Conservation (phyloP, 768 basidiomycete genomes). For the Russula vinacea region DNA sequence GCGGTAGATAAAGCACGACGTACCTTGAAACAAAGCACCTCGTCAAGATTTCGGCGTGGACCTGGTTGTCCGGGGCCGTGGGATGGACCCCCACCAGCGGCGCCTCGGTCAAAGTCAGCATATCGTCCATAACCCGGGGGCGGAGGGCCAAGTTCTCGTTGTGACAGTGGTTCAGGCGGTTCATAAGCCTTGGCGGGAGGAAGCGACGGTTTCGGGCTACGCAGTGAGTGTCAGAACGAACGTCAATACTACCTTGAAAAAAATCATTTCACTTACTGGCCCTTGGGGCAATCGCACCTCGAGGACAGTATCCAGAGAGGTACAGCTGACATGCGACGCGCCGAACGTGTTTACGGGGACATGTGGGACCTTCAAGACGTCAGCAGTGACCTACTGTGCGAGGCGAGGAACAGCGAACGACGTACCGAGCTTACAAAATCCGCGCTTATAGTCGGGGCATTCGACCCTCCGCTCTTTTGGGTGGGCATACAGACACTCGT, state of each 20-base stretch:
- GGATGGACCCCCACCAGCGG: slow-evolving; percentile 39
- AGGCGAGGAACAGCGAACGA: slow-evolving; percentile 35
- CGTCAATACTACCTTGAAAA: neutral
- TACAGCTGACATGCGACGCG: slow-evolving; percentile 89
- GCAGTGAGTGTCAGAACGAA: slow-evolving; percentile 23
- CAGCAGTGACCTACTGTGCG: slow-evolving; percentile 14
- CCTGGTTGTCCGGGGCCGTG: slow-evolving; percentile 38
- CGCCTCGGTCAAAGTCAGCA: slow-evolving; percentile 64
- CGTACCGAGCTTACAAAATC: slow-evolving; percentile 91
- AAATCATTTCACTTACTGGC: slow-evolving; percentile 65
- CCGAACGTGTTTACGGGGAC: slow-evolving; percentile 90
- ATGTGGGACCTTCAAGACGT: slow-evolving; percentile 62
- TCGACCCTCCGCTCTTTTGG: slow-evolving; percentile 88
- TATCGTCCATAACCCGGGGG: slow-evolving; percentile 89
- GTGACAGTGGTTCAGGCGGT: slow-evolving; percentile 68
- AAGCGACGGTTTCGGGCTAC: slow-evolving; percentile 72
- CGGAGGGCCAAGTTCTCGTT: slow-evolving; percentile 82
- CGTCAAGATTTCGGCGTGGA: slow-evolving; percentile 70
- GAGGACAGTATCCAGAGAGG: slow-evolving; percentile 88
- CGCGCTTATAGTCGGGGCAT: slow-evolving; percentile 93
- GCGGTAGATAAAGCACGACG: slow-evolving; percentile 28
- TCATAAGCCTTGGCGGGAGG: slow-evolving; percentile 74
- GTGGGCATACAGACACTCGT: slow-evolving; percentile 95
- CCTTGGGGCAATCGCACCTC: slow-evolving; percentile 83
- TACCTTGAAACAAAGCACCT: slow-evolving; percentile 87